Conservation (phyloP, 1,139 yeast genomes). For the Saccharomyces hybrid region DNA sequence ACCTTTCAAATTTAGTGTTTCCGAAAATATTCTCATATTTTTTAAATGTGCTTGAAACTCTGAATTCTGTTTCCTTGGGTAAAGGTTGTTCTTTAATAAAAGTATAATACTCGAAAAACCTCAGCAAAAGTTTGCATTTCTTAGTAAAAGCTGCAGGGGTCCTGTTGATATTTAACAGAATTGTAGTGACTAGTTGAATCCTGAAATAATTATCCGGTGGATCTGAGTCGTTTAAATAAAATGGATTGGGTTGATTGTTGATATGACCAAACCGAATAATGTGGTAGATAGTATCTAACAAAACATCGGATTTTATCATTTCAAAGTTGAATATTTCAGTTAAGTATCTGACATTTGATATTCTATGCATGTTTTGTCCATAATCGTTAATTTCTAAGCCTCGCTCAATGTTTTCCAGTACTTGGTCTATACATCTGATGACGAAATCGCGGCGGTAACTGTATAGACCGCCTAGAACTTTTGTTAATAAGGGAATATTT, state of each 20-base stretch:
- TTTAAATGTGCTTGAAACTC: constrained; percentile 40
- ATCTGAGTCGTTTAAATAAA: constrained; percentile 40
- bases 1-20: constrained; percentile 34
- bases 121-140: constrained; percentile 42
- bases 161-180: constrained; percentile 27
- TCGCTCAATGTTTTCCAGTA: constrained; percentile 52
- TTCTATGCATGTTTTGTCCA: constrained; percentile 50
- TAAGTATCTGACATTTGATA: constrained; percentile 55
- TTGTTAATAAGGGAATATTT: constrained; percentile 44
- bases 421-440: constrained; percentile 49
- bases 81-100: constrained; percentile 56
- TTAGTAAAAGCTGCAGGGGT: constrained; percentile 16
- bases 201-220: constrained; percentile 65
- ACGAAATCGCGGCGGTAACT: constrained; percentile 36
- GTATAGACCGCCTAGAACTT: constrained; percentile 37
- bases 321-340: constrained; percentile 48
- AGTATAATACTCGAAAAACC: constrained; percentile 68
- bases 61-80: constrained; percentile 58
- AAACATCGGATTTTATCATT: constrained; percentile 41
- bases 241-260: constrained; percentile 50
- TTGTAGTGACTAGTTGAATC: constrained; percentile 44
- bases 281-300: constrained; percentile 50
- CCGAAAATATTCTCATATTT: constrained; percentile 11
- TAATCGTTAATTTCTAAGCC: constrained; percentile 65
- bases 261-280: constrained; percentile 64